These are phyloP conservation scores for Aspergillus novofumigatus DNA, from an alignment of 2,329 filamentous ascomycete species.

Conservation along the genomic window DNA sequence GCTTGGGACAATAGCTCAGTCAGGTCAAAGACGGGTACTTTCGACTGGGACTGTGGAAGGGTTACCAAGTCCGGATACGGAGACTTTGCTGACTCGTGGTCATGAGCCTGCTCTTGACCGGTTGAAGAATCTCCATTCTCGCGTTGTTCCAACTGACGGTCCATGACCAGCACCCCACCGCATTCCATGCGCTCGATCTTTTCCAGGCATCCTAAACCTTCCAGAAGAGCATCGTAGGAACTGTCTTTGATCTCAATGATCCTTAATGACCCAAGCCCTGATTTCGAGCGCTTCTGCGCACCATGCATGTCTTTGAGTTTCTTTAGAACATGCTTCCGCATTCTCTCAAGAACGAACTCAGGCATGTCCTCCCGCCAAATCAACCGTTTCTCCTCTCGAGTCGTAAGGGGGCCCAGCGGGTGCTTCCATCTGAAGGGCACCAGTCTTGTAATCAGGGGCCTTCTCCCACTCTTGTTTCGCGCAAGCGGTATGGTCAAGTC, in stretches of 20 bases:
- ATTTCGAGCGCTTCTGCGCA: slow-evolving; percentile 14
- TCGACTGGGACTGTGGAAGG: slow-evolving; percentile 25
- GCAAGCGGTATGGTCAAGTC: slow-evolving; percentile 14
- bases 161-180: slow-evolving; percentile 29
- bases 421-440: slow-evolving; percentile 36
- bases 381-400: slow-evolving; percentile 25
- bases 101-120: background rate
- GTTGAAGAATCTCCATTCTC: background rate
- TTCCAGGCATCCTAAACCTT: slow-evolving; percentile 19
- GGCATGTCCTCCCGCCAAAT: slow-evolving; percentile 49
- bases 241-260: slow-evolving; percentile 16
- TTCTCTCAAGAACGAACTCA: slow-evolving; percentile 34
- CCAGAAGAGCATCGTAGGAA: slow-evolving; percentile 17
- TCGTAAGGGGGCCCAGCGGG: slow-evolving; percentile 25
- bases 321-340: slow-evolving; percentile 34
- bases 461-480: slow-evolving; percentile 7
- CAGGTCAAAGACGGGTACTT: slow-evolving; percentile 38
- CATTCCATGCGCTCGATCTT: slow-evolving; percentile 25
- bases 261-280: slow-evolving; percentile 24
- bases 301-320: slow-evolving; percentile 33
- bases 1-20: slow-evolving; percentile 25
- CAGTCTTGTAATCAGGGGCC: slow-evolving; percentile 15
- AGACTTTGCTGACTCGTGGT: background rate
- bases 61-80: slow-evolving; percentile 25
- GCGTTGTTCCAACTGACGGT: background rate